Conservation (phyloP, 192 early-diverging fungal species). For the Umbelopsis vinacea region DNA sequence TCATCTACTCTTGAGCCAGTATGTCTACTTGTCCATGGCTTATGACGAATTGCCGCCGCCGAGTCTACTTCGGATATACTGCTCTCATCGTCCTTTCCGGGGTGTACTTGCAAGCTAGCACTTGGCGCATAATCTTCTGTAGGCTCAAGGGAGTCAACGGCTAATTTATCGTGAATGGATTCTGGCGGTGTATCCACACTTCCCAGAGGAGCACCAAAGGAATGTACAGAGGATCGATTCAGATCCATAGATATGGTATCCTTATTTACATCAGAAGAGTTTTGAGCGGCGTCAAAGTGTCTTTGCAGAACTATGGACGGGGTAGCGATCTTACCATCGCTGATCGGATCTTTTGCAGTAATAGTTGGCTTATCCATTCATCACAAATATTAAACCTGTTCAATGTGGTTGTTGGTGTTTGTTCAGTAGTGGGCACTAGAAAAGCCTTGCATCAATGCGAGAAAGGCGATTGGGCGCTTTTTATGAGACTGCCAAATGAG, state of each 20-base stretch:
- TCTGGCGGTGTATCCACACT: slow-evolving; percentile 18
- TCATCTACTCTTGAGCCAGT: background rate
- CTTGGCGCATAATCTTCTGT: slow-evolving; percentile 15
- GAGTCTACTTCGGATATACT: slow-evolving; percentile 16
- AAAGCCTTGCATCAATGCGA: slow-evolving; percentile 15
- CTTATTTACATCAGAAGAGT: background rate
- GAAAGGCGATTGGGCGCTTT: slow-evolving; percentile 11
- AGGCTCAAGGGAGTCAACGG: background rate
- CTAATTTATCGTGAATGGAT: background rate
- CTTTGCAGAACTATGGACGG: background rate
- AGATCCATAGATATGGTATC: slow-evolving; percentile 13
- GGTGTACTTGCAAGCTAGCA: slow-evolving; percentile 10
- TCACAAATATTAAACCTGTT: slow-evolving; percentile 15
- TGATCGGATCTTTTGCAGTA: background rate
- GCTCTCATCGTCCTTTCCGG: slow-evolving; percentile 17
- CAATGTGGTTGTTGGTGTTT: background rate
- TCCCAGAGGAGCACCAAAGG: slow-evolving; percentile 6
- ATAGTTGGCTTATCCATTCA: slow-evolving; percentile 10
- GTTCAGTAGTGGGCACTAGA: background rate
- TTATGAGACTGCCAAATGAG: background rate
- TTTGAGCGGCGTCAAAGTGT: background rate
- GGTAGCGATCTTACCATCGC: background rate
- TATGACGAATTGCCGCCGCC: slow-evolving; percentile 7
- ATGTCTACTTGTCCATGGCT: slow-evolving; percentile 13
- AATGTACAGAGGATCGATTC: background rate